These are phyloP conservation scores for Acacia concinna DNA, from an alignment of 331 rosid genomes.

Conservation along the genomic window DNA sequence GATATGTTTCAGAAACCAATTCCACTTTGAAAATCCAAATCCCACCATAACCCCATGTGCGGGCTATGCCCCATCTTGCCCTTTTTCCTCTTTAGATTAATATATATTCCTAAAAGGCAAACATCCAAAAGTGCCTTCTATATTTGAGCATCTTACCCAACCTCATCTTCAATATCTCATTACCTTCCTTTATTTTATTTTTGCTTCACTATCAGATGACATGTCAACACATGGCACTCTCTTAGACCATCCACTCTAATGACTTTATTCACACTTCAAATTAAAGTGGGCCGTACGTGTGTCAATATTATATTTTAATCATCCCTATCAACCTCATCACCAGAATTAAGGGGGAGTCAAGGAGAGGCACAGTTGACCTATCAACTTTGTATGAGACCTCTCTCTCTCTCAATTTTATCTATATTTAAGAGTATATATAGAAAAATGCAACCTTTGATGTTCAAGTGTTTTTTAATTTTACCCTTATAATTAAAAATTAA, in stretches of 20 bases:
- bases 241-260: background rate
- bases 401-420: too few species aligned
- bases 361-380: too few species aligned
- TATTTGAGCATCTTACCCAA: conserved; percentile 39
- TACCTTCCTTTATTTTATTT: background rate
- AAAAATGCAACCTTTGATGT: too few species aligned
- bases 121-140: conserved; percentile 45
- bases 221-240: conserved; percentile 14
- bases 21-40: conserved; percentile 40
- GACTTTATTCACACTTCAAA: background rate
- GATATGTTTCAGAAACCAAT: conserved; percentile 24
- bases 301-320: too few species aligned
- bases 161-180: background rate
- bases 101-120: conserved; percentile 29
- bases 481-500: too few species aligned
- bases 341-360: too few species aligned
- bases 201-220: background rate
- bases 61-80: conserved; percentile 45
- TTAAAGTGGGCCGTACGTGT: background rate
- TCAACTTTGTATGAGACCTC: too few species aligned
- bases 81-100: conserved; percentile 24
- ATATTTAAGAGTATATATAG: too few species aligned
- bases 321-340: too few species aligned
- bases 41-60: conserved; percentile 82
- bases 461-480: too few species aligned